A percentile compares a stretch with the other conserved stretches of the same genome.
Conservation (phyloP, 768 basidiomycete species). For the Leccinum aurantiacum region DNA sequence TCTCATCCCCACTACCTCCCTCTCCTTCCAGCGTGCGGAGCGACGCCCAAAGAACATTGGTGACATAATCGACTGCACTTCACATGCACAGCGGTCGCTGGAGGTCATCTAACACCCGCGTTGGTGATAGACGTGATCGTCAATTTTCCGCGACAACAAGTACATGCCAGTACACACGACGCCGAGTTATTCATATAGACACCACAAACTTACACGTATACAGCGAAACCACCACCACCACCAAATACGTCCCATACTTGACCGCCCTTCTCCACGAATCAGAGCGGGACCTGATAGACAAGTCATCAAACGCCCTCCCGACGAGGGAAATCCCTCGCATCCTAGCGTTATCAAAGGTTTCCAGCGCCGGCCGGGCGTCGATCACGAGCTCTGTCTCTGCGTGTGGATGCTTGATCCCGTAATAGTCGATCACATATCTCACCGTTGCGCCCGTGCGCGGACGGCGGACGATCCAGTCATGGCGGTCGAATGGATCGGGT, state of each 20-base stretch:
- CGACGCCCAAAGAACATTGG: too few species aligned
- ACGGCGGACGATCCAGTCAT: slow-evolving; percentile 17
- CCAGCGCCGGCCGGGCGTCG: slow-evolving; percentile 9
- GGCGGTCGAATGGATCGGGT: slow-evolving; percentile 16
- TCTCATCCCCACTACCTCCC: too few species aligned
- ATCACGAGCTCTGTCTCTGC: slow-evolving; percentile 5
- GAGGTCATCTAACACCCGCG: neutral
- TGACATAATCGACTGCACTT: too few species aligned
- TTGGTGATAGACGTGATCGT: neutral
- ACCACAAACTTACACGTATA: neutral
- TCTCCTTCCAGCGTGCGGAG: too few species aligned
- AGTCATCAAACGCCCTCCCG: neutral
- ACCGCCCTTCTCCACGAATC: neutral
- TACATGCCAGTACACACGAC: neutral
- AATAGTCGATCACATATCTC: slow-evolving; percentile 17
- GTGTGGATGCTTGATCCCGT: slow-evolving; percentile 9
- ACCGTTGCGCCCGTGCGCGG: slow-evolving; percentile 1
- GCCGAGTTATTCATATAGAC: neutral
- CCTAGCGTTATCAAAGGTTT: slow-evolving; percentile 9
- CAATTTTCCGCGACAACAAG: neutral
- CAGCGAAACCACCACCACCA: slow-evolving; percentile 5
- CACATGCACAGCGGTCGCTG: neutral
- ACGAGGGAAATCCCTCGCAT: slow-evolving; percentile 7
- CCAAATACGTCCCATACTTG: slow-evolving; percentile 1
- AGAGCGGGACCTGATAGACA: neutral